Percentiles rank a stretch among this genome's conserved stretches.
Conservation (phyloP, 148 eudicot species). For the Chenopodium berlandieri region DNA sequence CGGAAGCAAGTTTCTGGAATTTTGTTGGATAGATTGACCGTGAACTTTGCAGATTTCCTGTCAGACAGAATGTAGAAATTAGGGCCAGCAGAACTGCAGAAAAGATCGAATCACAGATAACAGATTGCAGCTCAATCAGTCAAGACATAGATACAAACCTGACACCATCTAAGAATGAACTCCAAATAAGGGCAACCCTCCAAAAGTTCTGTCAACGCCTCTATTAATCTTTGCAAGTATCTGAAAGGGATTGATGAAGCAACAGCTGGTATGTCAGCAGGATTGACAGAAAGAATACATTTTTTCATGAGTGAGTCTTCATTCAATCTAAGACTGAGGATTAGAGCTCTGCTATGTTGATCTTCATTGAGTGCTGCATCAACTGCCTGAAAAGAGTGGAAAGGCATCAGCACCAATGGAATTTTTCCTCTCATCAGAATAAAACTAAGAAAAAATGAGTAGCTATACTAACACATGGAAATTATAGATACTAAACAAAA, state of each 20-base stretch:
- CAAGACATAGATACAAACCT: conserved; percentile 43
- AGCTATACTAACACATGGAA: background rate
- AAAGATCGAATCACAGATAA: background rate
- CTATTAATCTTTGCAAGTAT: conserved; percentile 81
- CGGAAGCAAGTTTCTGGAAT: conserved; percentile 78
- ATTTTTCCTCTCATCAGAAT: background rate
- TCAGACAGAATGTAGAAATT: conserved; percentile 14
- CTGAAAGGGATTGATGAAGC: conserved; percentile 67
- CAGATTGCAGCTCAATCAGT: background rate
- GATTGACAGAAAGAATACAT: conserved; percentile 64
- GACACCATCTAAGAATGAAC: conserved; percentile 88
- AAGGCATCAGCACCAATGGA: background rate
- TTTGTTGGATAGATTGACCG: conserved; percentile 74
- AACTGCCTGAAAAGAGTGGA: conserved; percentile 59
- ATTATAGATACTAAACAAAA: too few relatives aligned
- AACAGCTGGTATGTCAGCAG: conserved; percentile 74
- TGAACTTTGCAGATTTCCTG: conserved; percentile 92
- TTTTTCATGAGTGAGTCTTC: conserved; percentile 77
- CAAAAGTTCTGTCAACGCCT: conserved; percentile 80
- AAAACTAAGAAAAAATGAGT: background rate
- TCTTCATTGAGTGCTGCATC: conserved; percentile 73
- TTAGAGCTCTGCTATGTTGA: conserved; percentile 75
- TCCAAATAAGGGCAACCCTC: conserved; percentile 85
- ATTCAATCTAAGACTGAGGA: conserved; percentile 83
- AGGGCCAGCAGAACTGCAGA: background rate